These are phyloP conservation scores for Centaurea solstitialis DNA, from an alignment of 129 eudicot species.

Conservation along the genomic window DNA sequence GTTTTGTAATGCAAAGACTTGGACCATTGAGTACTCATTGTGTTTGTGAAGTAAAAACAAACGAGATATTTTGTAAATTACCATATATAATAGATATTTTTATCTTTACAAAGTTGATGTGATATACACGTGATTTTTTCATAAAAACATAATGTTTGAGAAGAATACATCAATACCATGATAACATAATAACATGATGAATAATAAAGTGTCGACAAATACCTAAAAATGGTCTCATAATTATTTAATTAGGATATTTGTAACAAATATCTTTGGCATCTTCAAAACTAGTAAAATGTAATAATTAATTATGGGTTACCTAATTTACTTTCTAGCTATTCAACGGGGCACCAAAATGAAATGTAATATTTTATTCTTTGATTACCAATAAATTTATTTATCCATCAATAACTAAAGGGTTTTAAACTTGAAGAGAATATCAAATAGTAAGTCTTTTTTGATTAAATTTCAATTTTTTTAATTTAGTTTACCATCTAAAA, in stretches of 20 bases:
- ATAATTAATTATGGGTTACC: neutral
- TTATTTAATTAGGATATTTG: no score
- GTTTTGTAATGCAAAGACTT: conserved; percentile 6
- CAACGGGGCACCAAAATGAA: neutral
- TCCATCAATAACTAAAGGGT: no score
- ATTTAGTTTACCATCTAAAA: no score
- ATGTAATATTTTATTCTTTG: neutral
- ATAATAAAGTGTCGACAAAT: neutral
- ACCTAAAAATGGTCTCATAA: neutral
- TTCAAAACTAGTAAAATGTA: neutral
- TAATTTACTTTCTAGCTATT: neutral
- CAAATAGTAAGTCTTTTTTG: no score
- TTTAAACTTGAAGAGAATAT: no score
- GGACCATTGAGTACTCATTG: conserved; percentile 1
- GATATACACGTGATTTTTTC: neutral
- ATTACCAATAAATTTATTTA: no score
- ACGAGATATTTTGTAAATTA: neutral
- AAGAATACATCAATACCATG: neutral
- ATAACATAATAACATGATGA: no score
- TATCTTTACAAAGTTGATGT: conserved; percentile 4
- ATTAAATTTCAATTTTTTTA: no score
- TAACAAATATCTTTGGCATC: neutral
- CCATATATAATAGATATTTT: neutral
- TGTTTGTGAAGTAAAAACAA: conserved; percentile 10
- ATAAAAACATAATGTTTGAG: no score